Percentiles rank a stretch among this genome's conserved stretches.
phyloP scores from a whole-genome alignment of 163 green algal genomes.

The Chloroidium sp. region DNA sequence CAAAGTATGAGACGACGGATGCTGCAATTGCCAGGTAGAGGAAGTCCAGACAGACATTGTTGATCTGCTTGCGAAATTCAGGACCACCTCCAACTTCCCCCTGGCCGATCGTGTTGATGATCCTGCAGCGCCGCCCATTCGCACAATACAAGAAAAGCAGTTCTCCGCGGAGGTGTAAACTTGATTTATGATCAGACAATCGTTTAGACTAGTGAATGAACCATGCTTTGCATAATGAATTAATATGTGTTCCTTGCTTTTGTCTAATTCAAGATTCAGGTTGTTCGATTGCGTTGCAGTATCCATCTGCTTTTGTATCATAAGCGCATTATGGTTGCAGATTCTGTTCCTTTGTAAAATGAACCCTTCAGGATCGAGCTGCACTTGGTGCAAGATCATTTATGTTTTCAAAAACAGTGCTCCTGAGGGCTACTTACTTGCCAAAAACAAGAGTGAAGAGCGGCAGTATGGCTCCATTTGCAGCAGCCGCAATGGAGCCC shows the following conservation, averaged over 20 bases:
- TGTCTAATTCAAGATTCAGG: not conserved
- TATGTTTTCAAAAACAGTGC: conserved; percentile 40
- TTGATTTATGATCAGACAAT: not conserved
- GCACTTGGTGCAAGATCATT: conserved; percentile 3
- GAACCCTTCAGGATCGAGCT: not conserved
- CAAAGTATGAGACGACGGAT: conserved; percentile 32
- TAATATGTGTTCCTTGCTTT: too few species aligned
- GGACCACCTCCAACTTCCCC: not conserved
- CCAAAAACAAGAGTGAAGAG: conserved; percentile 70
- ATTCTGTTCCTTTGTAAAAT: conserved; percentile 4
- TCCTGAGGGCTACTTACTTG: not conserved
- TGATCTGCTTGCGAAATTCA: not conserved
- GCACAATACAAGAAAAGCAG: not conserved
- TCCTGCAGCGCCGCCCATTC: too few species aligned
- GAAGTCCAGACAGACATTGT: conserved; percentile 25
- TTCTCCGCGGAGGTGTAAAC: not conserved
- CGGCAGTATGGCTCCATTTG: conserved; percentile 36
- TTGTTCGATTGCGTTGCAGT: not conserved
- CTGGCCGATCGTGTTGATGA: not conserved
- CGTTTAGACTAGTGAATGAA: too few species aligned
- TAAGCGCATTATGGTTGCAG: not conserved
- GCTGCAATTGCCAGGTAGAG: conserved; percentile 30
- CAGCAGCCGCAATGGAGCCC: not conserved
- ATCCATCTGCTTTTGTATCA: not conserved
- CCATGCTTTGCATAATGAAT: too few species aligned